Percentiles rank a stretch among this genome's conserved stretches.
Evolutionary conservation across 2,329 filamentous ascomycete genomes (phyloP).

Genomic region (Didymellaceae sp.): DNA sequence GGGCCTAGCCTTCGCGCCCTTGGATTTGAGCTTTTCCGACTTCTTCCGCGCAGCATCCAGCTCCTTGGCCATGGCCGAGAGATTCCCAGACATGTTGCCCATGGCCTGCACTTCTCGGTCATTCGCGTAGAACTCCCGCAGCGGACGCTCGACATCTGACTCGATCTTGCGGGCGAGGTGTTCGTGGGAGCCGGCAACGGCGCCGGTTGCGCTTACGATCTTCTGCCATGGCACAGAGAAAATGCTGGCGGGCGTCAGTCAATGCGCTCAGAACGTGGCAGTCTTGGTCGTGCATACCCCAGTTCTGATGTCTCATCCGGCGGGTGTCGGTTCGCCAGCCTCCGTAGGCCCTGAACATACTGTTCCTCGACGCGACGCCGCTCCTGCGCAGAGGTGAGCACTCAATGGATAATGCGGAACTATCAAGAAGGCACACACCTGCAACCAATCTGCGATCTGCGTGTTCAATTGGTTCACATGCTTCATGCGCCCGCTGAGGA

Average conservation of each 20-base stretch:
- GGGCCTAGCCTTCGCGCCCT: slow-evolving; percentile 76
- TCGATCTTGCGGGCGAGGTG: slow-evolving; percentile 82
- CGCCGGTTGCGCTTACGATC: slow-evolving; percentile 79
- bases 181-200: slow-evolving; percentile 83
- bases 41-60: slow-evolving; percentile 84
- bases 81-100: slow-evolving; percentile 79
- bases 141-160: slow-evolving; percentile 81
- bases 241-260: slow-evolving; percentile 64
- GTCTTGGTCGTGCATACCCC: slow-evolving; percentile 67
- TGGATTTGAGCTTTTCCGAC: slow-evolving; percentile 81
- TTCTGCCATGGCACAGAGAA: slow-evolving; percentile 92
- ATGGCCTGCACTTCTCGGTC: slow-evolving; percentile 81
- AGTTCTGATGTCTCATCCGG: slow-evolving; percentile 80
- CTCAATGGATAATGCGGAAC: slow-evolving; percentile 6
- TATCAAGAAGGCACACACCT: slow-evolving; percentile 66
- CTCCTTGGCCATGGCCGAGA: slow-evolving; percentile 80
- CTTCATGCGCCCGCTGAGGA: slow-evolving; percentile 86
- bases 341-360: slow-evolving; percentile 82
- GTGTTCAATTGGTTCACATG: slow-evolving; percentile 84
- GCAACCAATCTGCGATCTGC: slow-evolving; percentile 95
- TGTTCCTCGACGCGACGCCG: slow-evolving; percentile 89
- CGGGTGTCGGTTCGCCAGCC: slow-evolving; percentile 75
- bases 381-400: slow-evolving; percentile 67
- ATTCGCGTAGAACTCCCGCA: slow-evolving; percentile 75
- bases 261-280: slow-evolving; percentile 5